Percentiles rank a stretch among this genome's conserved stretches.
Conservation (phyloP, 345 rosid genomes). For the Eucalyptus coolabah region DNA sequence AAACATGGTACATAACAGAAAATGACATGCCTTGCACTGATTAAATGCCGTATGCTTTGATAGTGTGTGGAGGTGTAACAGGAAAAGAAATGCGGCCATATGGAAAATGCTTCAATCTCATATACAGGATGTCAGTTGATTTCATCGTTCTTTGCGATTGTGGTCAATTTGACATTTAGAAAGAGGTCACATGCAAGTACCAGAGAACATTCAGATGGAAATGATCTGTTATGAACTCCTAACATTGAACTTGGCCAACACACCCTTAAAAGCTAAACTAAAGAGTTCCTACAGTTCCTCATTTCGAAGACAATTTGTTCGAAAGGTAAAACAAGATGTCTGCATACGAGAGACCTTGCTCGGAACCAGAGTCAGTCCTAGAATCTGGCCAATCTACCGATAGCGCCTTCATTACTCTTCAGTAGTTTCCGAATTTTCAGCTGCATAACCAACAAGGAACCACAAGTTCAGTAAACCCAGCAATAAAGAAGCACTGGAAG, state of each 20-base stretch:
- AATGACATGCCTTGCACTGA: neutral
- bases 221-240: neutral
- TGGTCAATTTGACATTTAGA: neutral
- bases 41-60: neutral
- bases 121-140: neutral
- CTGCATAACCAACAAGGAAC: conserved; percentile 21
- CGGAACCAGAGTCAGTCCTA: conserved; percentile 3
- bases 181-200: neutral
- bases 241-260: neutral
- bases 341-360: conserved; percentile 5
- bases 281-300: neutral
- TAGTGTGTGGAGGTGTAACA: neutral
- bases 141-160: neutral
- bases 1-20: neutral
- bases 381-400: neutral
- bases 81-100: neutral
- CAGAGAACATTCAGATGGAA: neutral
- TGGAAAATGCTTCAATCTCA: neutral
- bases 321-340: neutral
- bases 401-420: conserved; percentile 1
- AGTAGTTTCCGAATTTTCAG: conserved; percentile 5
- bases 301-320: neutral
- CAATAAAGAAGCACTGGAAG: neutral
- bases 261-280: neutral
- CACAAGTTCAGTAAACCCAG: neutral